Evolutionary conservation across 2,329 filamentous ascomycete genomes (phyloP).

Genomic region (Colletotrichum acutatum): DNA sequence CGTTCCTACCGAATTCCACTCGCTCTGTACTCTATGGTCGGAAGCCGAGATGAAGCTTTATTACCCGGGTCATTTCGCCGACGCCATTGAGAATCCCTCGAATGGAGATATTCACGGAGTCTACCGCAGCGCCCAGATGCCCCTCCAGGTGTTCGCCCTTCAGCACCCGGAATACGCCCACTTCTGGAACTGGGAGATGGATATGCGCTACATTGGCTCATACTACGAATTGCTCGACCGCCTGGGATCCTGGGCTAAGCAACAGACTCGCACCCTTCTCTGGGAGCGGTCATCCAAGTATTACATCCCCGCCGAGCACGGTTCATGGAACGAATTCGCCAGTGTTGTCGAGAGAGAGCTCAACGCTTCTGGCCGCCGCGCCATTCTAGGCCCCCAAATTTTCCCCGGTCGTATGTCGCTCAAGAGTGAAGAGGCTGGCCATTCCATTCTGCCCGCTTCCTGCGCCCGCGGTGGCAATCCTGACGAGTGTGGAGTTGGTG

Average conservation of each 20-base stretch:
- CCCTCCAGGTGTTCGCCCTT: slow-evolving; percentile 72
- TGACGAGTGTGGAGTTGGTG: slow-evolving; percentile 72
- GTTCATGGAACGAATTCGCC: slow-evolving; percentile 78
- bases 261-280: slow-evolving; percentile 76
- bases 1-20: slow-evolving; percentile 79
- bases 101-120: slow-evolving; percentile 73
- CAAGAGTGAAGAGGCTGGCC: slow-evolving; percentile 62
- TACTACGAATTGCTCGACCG: slow-evolving; percentile 80
- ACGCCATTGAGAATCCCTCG: slow-evolving; percentile 69
- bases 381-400: slow-evolving; percentile 76
- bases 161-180: slow-evolving; percentile 73
- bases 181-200: slow-evolving; percentile 79
- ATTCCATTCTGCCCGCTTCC: slow-evolving; percentile 63
- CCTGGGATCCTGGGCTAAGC: slow-evolving; percentile 72
- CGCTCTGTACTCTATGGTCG: slow-evolving; percentile 85
- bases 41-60: slow-evolving; percentile 85
- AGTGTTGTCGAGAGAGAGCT: slow-evolving; percentile 72
- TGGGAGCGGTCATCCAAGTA: slow-evolving; percentile 84
- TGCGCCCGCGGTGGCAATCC: slow-evolving; percentile 65
- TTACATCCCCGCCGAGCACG: slow-evolving; percentile 78
- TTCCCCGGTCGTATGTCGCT: slow-evolving; percentile 61
- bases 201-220: slow-evolving; percentile 72
- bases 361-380: slow-evolving; percentile 57
- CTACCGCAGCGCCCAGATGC: slow-evolving; percentile 72
- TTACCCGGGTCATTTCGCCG: slow-evolving; percentile 78